phyloP scores from a whole-genome alignment of 2,329 filamentous ascomycete species.

The Metarhizium brunneum region DNA sequence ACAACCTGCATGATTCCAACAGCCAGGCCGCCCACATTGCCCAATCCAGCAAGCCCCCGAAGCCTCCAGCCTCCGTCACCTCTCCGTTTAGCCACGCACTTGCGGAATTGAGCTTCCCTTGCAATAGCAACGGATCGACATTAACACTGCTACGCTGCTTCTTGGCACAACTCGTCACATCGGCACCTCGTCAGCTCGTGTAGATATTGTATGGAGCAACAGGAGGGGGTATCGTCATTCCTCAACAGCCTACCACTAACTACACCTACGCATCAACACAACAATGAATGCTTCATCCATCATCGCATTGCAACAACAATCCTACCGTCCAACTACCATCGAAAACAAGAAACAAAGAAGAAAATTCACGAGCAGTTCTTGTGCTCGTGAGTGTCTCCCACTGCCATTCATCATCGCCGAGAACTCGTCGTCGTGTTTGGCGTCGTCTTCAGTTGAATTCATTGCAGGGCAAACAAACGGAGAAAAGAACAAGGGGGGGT shows the following conservation, averaged over 20 bases:
- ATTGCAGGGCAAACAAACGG: neutral
- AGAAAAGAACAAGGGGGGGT: conserved; percentile 2
- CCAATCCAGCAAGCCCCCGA: no score
- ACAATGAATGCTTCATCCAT: neutral
- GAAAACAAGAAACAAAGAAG: neutral
- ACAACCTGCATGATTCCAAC: no score
- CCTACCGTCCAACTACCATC: neutral
- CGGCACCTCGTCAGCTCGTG: neutral
- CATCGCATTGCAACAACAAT: neutral
- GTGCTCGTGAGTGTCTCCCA: neutral
- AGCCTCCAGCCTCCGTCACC: neutral
- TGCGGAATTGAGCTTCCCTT: neutral
- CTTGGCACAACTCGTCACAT: neutral
- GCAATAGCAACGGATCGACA: neutral
- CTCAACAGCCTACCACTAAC: neutral
- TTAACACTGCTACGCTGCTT: neutral
- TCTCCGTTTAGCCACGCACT: neutral
- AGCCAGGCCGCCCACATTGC: no score
- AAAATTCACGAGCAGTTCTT: neutral
- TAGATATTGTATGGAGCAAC: neutral
- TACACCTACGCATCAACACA: neutral
- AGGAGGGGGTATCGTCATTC: conserved; percentile 7
- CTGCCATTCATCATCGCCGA: neutral
- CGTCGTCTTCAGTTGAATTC: neutral
- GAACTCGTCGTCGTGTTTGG: neutral